These are phyloP conservation scores for Diaporthe capsici DNA, from an alignment of 2,329 filamentous ascomycete genomes.

Conservation along the genomic window DNA sequence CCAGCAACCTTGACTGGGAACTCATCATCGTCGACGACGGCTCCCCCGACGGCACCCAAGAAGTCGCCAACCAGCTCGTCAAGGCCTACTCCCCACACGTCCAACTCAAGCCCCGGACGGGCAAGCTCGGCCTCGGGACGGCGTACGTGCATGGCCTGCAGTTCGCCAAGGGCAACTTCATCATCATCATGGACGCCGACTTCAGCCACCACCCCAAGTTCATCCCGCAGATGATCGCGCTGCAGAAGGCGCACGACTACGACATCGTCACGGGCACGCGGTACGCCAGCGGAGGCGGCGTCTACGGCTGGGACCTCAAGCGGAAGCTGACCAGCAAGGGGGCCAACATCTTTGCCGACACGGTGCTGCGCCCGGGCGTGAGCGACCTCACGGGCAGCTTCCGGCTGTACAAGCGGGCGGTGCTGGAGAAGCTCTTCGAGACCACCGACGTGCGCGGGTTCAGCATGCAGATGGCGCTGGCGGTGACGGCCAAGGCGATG, in stretches of 20 bases:
- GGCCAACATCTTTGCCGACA: conserved; percentile 96
- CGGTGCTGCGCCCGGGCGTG: conserved; percentile 91
- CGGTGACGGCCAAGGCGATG: conserved; percentile 97
- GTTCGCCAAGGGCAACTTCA: conserved; percentile 91
- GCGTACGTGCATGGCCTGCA: conserved; percentile 96
- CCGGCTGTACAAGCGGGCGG: conserved; percentile 91
- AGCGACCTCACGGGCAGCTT: conserved; percentile 97
- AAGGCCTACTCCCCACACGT: conserved; percentile 86
- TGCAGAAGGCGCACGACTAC: conserved; percentile 83
- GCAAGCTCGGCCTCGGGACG: conserved; percentile 97
- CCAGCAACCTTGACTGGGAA: conserved; percentile 94
- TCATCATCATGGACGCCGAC: conserved; percentile 99
- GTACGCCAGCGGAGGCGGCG: conserved; percentile 90
- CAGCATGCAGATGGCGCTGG: conserved; percentile 99
- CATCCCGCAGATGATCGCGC: conserved; percentile 92
- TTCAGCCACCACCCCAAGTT: conserved; percentile 99
- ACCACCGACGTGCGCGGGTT: conserved; percentile 97
- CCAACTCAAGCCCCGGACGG: conserved; percentile 86
- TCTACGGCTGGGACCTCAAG: conserved; percentile 97
- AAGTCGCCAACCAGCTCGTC: conserved; percentile 90
- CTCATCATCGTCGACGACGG: conserved; percentile 98
- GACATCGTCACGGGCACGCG: conserved; percentile 98
- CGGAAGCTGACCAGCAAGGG: conserved; percentile 86
- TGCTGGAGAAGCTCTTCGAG: conserved; percentile 90
- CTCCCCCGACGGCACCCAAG: conserved; percentile 94